These are phyloP conservation scores for Trapa incisa DNA, from an alignment of 345 rosid species.

Conservation along the genomic window DNA sequence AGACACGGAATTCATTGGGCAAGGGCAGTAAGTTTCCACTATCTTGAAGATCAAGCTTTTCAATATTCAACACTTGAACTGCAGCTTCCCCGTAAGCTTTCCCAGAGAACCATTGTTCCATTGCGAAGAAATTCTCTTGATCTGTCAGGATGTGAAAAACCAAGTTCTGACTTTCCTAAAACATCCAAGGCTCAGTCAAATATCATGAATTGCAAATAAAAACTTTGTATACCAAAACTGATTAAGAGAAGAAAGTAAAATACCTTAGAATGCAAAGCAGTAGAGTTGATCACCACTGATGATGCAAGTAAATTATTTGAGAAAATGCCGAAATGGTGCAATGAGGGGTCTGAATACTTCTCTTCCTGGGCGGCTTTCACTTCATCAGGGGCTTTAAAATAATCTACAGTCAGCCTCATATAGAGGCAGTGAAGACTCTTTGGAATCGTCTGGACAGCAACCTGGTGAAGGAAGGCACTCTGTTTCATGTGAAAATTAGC, in stretches of 20 bases:
- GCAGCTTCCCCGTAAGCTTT: conserved; percentile 49
- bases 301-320: conserved; percentile 78
- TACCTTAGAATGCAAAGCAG: conserved; percentile 62
- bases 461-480: conserved; percentile 35
- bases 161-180: conserved; percentile 66
- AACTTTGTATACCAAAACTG: not conserved
- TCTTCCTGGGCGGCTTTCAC: conserved; percentile 28
- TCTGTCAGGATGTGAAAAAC: conserved; percentile 91
- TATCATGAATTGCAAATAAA: not conserved
- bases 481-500: conserved; percentile 47
- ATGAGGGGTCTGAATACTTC: conserved; percentile 49
- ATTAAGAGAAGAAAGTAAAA: conserved; percentile 1
- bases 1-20: conserved; percentile 80
- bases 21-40: conserved; percentile 31
- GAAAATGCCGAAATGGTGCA: conserved; percentile 66
- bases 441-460: conserved; percentile 90
- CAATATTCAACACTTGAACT: conserved; percentile 63
- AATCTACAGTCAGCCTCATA: conserved; percentile 75
- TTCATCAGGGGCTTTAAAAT: conserved; percentile 51
- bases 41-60: conserved; percentile 30
- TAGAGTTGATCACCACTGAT: conserved; percentile 84
- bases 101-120: conserved; percentile 83
- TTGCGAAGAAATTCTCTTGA: conserved; percentile 66
- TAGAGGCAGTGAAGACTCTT: conserved; percentile 91
- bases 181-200: conserved; percentile 31